Base-by-base conservation (phyloP, 1,139 yeast species). In the Diutina siamensis region DNA sequence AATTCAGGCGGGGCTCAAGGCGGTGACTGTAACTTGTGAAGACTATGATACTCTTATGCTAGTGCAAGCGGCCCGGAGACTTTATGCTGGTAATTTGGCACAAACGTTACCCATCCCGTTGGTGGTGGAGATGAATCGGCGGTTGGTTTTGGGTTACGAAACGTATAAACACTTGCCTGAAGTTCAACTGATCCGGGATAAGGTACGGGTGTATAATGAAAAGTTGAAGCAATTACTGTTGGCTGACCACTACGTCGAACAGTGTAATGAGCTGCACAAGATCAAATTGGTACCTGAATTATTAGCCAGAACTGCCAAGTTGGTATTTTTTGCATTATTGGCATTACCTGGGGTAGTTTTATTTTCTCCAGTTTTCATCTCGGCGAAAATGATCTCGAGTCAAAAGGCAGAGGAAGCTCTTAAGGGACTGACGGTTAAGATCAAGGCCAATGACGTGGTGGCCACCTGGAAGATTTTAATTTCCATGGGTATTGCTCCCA, bases 401-500 rank as follows among this genome's bases (percentile, higher is more conserved):
- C 68, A 71, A 53, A 88, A 88, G 62, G 88, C 94, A 31, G 69
- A 64, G 48, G 77, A 79, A 49, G 98, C 97, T 0, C 69, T 92
- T 47, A 89, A 88, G n/a, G 81, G 76, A 7, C 87, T 97, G 0
- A 75, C 87, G 1, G 98, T 92, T 32, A 92, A 92, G 60, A 82
- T 92, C 51, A 78, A 80, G 56, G 98, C 95, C 22, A 81, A 82
- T 49, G 98, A 92, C 61, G 97, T 92, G 25, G 73, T 88, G 49
- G 96, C 97, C 1, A 88, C 97, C 1, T 88, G 98, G 98, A 92
- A 92, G 62, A 80, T 92, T 41, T 70, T 92, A 52, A 89, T 92
- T 42, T 80, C 92, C 34, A 74, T 92, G 77, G 95, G 92, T 7
- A 68, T 86, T 49, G 94, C 97, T 0, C 98, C 98, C 1, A 61